phyloP scores from a whole-genome alignment of 129 eudicot genomes.

The Arctium lappa region DNA sequence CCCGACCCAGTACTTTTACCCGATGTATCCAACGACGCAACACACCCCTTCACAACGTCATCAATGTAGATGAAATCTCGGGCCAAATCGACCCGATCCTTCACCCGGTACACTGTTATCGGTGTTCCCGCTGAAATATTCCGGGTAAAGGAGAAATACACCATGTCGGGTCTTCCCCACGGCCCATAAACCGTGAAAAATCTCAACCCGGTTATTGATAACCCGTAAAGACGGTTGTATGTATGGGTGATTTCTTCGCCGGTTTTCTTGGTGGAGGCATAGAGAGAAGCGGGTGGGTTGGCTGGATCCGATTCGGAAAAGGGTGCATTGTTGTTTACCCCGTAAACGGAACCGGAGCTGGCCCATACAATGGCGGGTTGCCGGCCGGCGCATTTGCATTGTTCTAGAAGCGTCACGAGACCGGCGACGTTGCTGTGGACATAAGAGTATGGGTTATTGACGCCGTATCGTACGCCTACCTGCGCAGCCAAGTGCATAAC shows the following conservation, averaged over 20 bases:
- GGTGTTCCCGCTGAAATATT: slow-evolving; percentile 42
- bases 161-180: slow-evolving; percentile 72
- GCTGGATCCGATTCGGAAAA: slow-evolving; percentile 51
- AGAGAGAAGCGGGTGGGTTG: slow-evolving; percentile 48
- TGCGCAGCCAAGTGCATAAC: slow-evolving; percentile 67
- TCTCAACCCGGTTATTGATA: slow-evolving; percentile 52
- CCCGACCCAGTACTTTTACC: slow-evolving; percentile 54
- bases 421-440: slow-evolving; percentile 46
- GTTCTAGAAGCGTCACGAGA: slow-evolving; percentile 41
- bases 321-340: slow-evolving; percentile 34
- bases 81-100: slow-evolving; percentile 41
- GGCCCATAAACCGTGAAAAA: slow-evolving; percentile 63
- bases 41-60: slow-evolving; percentile 58
- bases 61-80: slow-evolving; percentile 56
- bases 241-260: slow-evolving; percentile 55
- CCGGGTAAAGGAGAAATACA: slow-evolving; percentile 36
- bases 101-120: slow-evolving; percentile 44
- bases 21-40: slow-evolving; percentile 50
- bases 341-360: slow-evolving; percentile 55
- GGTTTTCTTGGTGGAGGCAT: slow-evolving; percentile 54
- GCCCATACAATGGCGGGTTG: slow-evolving; percentile 59
- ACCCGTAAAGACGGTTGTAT: slow-evolving; percentile 49
- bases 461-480: slow-evolving; percentile 54
- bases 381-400: slow-evolving; percentile 39
- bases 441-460: slow-evolving; percentile 52